These are phyloP conservation scores for Aspergillus mulundensis DNA, from an alignment of 495 filamentous ascomycete species.

Conservation along the genomic window DNA sequence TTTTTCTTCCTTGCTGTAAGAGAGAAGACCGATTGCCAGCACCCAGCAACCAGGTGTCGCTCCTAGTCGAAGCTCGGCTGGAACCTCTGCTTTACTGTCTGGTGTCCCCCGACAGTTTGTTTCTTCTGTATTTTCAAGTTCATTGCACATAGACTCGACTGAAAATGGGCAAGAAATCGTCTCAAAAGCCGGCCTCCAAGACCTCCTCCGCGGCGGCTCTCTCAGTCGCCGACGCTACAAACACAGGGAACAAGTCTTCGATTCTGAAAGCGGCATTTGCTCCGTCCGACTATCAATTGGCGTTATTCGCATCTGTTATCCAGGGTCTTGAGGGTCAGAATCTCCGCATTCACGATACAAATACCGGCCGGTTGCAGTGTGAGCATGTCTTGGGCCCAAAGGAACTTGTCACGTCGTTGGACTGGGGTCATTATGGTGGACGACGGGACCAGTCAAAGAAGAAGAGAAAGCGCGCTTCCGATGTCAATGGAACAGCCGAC, in stretches of 20 bases:
- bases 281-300: conserved; percentile 52
- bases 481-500: conserved; percentile 38
- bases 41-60: conserved; percentile 27
- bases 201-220: conserved; percentile 46
- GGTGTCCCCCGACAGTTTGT: conserved; percentile 1
- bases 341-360: conserved; percentile 56
- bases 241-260: conserved; percentile 44
- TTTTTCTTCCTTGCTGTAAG: conserved; percentile 40
- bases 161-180: conserved; percentile 51
- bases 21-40: conserved; percentile 32
- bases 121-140: conserved; percentile 2
- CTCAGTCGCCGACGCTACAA: conserved; percentile 31
- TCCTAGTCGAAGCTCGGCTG: conserved; percentile 15
- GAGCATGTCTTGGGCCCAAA: conserved; percentile 51
- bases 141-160: conserved; percentile 5
- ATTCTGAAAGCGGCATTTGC: conserved; percentile 52
- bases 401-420: conserved; percentile 51
- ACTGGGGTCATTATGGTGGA: conserved; percentile 50
- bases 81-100: background rate
- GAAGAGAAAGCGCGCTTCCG: conserved; percentile 52
- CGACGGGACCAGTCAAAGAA: conserved; percentile 44
- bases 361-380: conserved; percentile 53
- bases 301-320: conserved; percentile 57
- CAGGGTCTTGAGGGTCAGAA: conserved; percentile 57
- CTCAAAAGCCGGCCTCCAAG: conserved; percentile 42